Evolutionary conservation across 768 basidiomycete genomes (phyloP).

Genomic region (Lentinus tigrinus): DNA sequence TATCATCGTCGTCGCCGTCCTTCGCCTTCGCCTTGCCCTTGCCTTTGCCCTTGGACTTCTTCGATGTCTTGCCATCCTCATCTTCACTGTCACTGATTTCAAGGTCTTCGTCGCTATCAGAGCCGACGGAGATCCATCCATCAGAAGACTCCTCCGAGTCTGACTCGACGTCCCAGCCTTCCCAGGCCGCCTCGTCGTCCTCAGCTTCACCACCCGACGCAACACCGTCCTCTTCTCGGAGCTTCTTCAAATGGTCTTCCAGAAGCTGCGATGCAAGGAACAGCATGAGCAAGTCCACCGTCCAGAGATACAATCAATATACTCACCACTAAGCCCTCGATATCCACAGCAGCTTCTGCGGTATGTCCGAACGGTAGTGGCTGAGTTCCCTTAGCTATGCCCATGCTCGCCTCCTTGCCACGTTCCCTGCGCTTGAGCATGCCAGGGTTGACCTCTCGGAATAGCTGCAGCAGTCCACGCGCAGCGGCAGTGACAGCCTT

Average conservation of each 20-base stretch:
- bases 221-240: constrained; percentile 59
- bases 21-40: constrained; percentile 30
- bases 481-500: constrained; percentile 91
- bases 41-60: constrained; percentile 15
- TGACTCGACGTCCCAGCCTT: constrained; percentile 86
- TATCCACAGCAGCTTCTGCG: constrained; percentile 72
- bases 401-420: constrained; percentile 90
- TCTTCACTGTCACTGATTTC: constrained; percentile 89
- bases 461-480: constrained; percentile 83
- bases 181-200: constrained; percentile 73
- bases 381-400: constrained; percentile 56
- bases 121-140: constrained; percentile 80
- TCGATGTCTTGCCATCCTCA: constrained; percentile 39
- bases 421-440: constrained; percentile 88
- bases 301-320: not conserved
- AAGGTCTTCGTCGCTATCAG: constrained; percentile 65
- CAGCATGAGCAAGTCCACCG: not conserved
- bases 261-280: constrained; percentile 54
- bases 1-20: constrained; percentile 63
- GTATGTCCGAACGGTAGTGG: constrained; percentile 83
- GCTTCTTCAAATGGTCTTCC: constrained; percentile 78
- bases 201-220: constrained; percentile 49
- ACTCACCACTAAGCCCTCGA: constrained; percentile 85
- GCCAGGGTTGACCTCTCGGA: constrained; percentile 93
- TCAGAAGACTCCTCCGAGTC: constrained; percentile 57